A percentile compares a stretch with the other conserved stretches of the same genome.
These are phyloP conservation scores for Lanmaoa pseudosensibilis DNA, from an alignment of 768 basidiomycete genomes.

Conservation along the genomic window DNA sequence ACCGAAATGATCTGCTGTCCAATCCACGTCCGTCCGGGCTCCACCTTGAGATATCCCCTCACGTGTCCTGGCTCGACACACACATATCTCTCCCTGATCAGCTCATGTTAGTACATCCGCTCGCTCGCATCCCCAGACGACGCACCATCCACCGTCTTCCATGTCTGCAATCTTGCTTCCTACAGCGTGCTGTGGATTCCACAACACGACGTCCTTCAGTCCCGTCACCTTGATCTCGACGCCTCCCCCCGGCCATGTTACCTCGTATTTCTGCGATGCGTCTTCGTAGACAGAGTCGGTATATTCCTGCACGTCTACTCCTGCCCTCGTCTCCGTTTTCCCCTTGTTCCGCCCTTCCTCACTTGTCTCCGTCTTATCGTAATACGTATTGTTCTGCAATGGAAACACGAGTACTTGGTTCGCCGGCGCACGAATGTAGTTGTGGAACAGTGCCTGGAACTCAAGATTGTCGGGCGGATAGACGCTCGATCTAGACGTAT, in stretches of 20 bases:
- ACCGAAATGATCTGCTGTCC: slow-evolving; percentile 71
- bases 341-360: slow-evolving; percentile 47
- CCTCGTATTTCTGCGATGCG: slow-evolving; percentile 52
- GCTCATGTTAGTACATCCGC: slow-evolving; percentile 1
- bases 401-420: slow-evolving; percentile 59
- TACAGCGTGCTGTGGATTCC: slow-evolving; percentile 81
- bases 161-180: slow-evolving; percentile 84
- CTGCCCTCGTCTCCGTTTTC: slow-evolving; percentile 59
- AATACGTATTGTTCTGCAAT: slow-evolving; percentile 63
- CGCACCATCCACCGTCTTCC: slow-evolving; percentile 86
- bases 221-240: slow-evolving; percentile 52
- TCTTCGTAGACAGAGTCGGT: slow-evolving; percentile 82
- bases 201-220: slow-evolving; percentile 83
- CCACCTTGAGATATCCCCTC: slow-evolving; percentile 63
- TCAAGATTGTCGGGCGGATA: slow-evolving; percentile 51
- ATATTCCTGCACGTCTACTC: slow-evolving; percentile 62
- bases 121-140: slow-evolving; percentile 6
- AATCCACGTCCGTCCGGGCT: slow-evolving; percentile 68
- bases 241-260: slow-evolving; percentile 59
- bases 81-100: slow-evolving; percentile 71
- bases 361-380: slow-evolving; percentile 75
- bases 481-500: slow-evolving; percentile 49
- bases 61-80: slow-evolving; percentile 93
- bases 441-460: slow-evolving; percentile 94
- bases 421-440: slow-evolving; percentile 73